Evolutionary conservation across 2,329 filamentous ascomycete genomes (phyloP).

Genomic region (Fusarium chuoi): DNA sequence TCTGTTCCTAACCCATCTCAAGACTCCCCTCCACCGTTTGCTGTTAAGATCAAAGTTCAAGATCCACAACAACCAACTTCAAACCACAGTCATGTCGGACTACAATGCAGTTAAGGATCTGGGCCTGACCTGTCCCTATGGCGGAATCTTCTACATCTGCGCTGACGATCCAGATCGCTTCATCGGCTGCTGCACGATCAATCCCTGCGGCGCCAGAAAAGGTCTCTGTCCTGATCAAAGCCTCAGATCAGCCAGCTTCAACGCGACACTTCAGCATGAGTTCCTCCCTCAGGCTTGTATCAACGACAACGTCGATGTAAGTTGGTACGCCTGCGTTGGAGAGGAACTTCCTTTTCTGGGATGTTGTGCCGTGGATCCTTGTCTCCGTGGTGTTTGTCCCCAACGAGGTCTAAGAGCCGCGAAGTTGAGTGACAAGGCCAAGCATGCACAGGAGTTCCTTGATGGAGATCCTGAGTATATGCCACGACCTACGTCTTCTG

Average conservation of each 20-base stretch:
- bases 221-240: constrained; percentile 32
- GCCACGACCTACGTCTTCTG: not conserved
- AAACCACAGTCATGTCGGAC: constrained; percentile 12
- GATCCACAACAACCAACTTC: not conserved
- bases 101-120: constrained; percentile 24
- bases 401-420: constrained; percentile 24
- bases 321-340: constrained; percentile 50
- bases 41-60: too few relatives aligned
- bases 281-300: constrained; percentile 49
- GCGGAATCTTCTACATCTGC: constrained; percentile 53
- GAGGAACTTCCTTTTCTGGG: constrained; percentile 51
- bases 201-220: constrained; percentile 46
- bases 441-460: not conserved
- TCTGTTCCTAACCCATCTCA: not conserved
- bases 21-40: not conserved
- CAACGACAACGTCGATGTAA: constrained; percentile 18
- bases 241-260: constrained; percentile 46
- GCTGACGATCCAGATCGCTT: constrained; percentile 46
- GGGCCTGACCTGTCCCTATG: constrained; percentile 47
- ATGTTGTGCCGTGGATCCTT: constrained; percentile 48
- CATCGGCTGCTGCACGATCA: constrained; percentile 53
- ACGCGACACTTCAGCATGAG: constrained; percentile 31
- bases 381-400: constrained; percentile 20
- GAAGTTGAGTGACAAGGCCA: constrained; percentile 18
- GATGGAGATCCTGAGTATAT: not conserved